Percentiles rank a stretch among this genome's conserved stretches.
These are phyloP conservation scores for Parsonsia alboflavescens DNA, from an alignment of 257 asterid genomes.

Conservation along the genomic window DNA sequence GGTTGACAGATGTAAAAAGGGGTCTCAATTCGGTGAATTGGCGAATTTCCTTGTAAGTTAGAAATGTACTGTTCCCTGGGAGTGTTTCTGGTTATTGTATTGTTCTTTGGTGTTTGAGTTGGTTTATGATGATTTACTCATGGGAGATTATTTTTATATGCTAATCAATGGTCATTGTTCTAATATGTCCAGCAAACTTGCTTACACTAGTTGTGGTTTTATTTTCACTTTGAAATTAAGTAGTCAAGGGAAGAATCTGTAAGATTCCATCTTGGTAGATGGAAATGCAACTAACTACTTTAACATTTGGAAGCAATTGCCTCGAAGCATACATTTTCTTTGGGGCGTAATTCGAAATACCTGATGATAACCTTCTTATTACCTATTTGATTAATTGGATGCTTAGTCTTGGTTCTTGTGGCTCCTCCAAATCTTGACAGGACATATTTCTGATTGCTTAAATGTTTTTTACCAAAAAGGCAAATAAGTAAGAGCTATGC, in stretches of 20 bases:
- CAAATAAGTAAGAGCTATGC: neutral
- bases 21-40: slow-evolving; percentile 49
- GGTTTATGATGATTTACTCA: neutral
- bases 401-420: neutral
- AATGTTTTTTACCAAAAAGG: neutral
- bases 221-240: neutral
- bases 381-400: neutral
- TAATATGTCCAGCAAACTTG: neutral
- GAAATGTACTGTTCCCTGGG: neutral
- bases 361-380: neutral
- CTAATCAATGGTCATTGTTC: neutral
- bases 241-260: neutral
- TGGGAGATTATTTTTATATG: neutral
- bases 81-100: neutral
- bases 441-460: neutral
- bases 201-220: neutral
- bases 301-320: neutral
- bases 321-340: neutral
- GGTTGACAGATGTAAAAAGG: slow-evolving; percentile 20
- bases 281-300: neutral
- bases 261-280: too few relatives aligned
- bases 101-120: neutral
- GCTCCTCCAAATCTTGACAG: neutral
- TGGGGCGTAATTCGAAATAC: neutral
- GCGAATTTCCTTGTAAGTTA: slow-evolving; percentile 77